Evolutionary conservation across 1,284 basidiomycete genomes (phyloP).

Genomic region (Trametes pubescens): DNA sequence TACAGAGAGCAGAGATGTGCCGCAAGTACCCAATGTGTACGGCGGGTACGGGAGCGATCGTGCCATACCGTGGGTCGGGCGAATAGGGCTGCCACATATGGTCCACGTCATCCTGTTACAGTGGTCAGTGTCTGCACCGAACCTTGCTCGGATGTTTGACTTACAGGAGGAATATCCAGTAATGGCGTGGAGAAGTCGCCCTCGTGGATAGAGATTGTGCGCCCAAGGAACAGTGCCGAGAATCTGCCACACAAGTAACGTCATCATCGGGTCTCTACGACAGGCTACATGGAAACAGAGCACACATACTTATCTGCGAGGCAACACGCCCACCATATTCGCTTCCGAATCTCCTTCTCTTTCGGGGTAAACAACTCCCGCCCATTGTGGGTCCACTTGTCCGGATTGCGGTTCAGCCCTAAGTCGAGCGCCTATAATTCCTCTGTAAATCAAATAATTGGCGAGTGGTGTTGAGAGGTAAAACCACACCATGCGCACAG

Average conservation of each 20-base stretch:
- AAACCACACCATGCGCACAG: slow-evolving; percentile 70
- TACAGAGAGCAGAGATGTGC: slow-evolving; percentile 69
- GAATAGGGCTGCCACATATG: slow-evolving; percentile 59
- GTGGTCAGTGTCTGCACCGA: slow-evolving; percentile 4
- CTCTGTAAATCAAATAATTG: slow-evolving; percentile 12
- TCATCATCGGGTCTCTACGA: background rate
- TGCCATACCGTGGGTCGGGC: slow-evolving; percentile 46
- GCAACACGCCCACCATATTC: slow-evolving; percentile 86
- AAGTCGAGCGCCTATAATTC: slow-evolving; percentile 76
- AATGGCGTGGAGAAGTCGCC: slow-evolving; percentile 78
- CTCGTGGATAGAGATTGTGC: slow-evolving; percentile 76
- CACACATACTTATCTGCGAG: slow-evolving; percentile 77
- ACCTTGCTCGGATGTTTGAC: slow-evolving; percentile 14
- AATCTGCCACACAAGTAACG: slow-evolving; percentile 23
- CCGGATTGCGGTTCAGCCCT: slow-evolving; percentile 84
- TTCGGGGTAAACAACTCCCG: slow-evolving; percentile 67
- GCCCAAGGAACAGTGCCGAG: slow-evolving; percentile 46
- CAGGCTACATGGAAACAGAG: slow-evolving; percentile 10
- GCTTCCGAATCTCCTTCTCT: slow-evolving; percentile 78
- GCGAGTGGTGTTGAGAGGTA: background rate
- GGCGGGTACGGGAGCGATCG: slow-evolving; percentile 51
- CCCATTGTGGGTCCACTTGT: slow-evolving; percentile 76
- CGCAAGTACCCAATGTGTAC: slow-evolving; percentile 65
- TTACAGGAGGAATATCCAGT: slow-evolving; percentile 63
- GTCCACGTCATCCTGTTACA: slow-evolving; percentile 57